These are phyloP conservation scores for Verticillium dahliae DNA, from an alignment of 2,329 filamentous ascomycete genomes.

Conservation along the genomic window DNA sequence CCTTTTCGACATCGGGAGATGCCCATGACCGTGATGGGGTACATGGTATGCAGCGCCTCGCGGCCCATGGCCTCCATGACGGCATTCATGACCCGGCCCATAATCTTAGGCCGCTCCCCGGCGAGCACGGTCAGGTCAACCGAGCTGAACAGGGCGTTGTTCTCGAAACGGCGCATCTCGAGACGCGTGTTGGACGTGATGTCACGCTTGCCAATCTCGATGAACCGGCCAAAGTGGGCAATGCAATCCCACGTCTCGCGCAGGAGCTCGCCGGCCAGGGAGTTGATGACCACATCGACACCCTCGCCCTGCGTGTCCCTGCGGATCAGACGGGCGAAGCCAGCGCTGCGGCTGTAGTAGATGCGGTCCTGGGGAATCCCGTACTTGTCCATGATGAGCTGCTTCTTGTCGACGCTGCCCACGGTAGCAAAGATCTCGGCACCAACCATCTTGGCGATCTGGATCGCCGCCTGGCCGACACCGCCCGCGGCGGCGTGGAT, in stretches of 20 bases:
- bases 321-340: neutral
- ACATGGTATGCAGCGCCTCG: neutral
- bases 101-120: neutral
- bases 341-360: neutral
- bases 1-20: slow-evolving; percentile 18
- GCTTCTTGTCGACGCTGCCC: slow-evolving; percentile 3
- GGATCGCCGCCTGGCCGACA: slow-evolving; percentile 15
- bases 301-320: neutral
- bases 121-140: slow-evolving; percentile 5
- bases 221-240: slow-evolving; percentile 17
- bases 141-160: neutral
- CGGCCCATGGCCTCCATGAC: neutral
- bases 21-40: slow-evolving; percentile 6
- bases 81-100: neutral
- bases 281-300: slow-evolving; percentile 7
- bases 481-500: slow-evolving; percentile 17
- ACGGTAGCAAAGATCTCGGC: slow-evolving; percentile 19
- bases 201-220: slow-evolving; percentile 26
- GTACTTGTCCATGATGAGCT: neutral
- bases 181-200: slow-evolving; percentile 21
- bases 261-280: slow-evolving; percentile 20
- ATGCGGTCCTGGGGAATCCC: neutral
- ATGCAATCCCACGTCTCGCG: neutral
- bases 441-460: neutral
- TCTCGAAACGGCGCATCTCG: slow-evolving; percentile 2